Evolutionary conservation across 1,284 basidiomycete genomes (phyloP), one percentile per base, ranked within the genome.

Genomic region (Exobasidium cylindrosporum): DNA sequence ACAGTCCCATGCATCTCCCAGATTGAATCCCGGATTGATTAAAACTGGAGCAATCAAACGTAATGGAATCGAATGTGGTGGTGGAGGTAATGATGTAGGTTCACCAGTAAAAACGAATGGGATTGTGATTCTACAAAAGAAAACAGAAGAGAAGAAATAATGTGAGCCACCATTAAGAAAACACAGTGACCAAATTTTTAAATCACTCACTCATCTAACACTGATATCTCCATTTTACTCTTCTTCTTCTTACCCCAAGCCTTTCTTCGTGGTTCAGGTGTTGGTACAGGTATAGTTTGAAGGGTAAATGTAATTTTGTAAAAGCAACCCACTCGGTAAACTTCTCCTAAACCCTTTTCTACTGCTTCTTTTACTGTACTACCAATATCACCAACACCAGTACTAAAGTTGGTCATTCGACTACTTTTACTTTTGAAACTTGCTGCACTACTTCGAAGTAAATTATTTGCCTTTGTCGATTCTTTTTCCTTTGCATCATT

Each of bases 31-130:
- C 11, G 59, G 62, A 32, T 62, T 55, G 35, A 62, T 28, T 24
- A 74, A 13, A 23, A 31, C 53, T 4, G 21, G n/a, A 11, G 53
- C 53, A 23, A 55, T 28, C 29, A 55, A 24, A 4, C 26, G 14
- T 11, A 31, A 13, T 23, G 53, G 53, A 26, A 55, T 35, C 0
- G 70, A 67, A 4, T 66, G 65, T 14, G 70, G 70, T 24, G 72
- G 66, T 4, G 70, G 69, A 23, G 64, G 70, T 54, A 70, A 58
- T 13, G 60, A 47, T 5, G 71, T 69, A 1, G 67, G 65, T 47
- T 76, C 74, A 31, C 74, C 74, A n/a, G 68, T 49, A 35, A 76
- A 76, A 64, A 76, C 63, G 57, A 76, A 76, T 13, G 74, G 72
- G 29, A 76, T 50, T 13, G 72, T 69, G 49, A 76, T 62, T n/a